A percentile compares a stretch with the other conserved stretches of the same genome.
These are phyloP conservation scores for Monilinia polystroma DNA, from an alignment of 2,329 filamentous ascomycete genomes.

Conservation along the genomic window DNA sequence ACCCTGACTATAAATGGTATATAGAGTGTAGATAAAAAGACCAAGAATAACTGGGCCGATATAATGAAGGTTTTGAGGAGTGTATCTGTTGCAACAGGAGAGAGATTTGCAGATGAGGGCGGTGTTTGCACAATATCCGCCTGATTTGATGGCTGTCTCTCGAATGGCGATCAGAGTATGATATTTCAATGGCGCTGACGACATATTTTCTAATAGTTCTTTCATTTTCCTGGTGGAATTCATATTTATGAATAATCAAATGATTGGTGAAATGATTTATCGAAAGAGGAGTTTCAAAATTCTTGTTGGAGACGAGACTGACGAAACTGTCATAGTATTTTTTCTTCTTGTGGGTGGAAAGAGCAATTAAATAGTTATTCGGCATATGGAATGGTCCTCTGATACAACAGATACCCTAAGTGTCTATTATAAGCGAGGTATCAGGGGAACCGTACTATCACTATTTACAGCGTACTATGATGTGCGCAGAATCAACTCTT, in stretches of 20 bases:
- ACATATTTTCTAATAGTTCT: background rate
- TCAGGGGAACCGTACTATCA: no score
- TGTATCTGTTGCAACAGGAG: background rate
- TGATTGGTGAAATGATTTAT: background rate
- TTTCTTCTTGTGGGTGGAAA: background rate
- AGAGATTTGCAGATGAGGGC: background rate
- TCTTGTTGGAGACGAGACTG: background rate
- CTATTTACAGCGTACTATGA: no score
- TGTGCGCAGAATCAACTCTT: no score
- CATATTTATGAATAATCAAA: background rate
- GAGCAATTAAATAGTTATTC: background rate
- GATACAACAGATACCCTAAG: no score
- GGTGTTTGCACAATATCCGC: background rate
- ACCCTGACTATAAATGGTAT: background rate
- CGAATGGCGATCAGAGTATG: background rate
- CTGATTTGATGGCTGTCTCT: rapidly evolving
- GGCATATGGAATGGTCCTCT: no score
- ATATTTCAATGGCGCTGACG: no score
- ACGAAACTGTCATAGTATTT: background rate
- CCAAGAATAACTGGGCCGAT: background rate
- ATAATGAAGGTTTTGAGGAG: background rate
- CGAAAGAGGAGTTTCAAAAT: background rate
- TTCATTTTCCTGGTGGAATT: background rate
- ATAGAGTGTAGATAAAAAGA: background rate
- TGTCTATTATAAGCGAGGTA: no score